Evolutionary conservation across 2,329 filamentous ascomycete species (phyloP), one percentile per base, ranked within the genome.

Genomic region (Epichloe sp.): DNA sequence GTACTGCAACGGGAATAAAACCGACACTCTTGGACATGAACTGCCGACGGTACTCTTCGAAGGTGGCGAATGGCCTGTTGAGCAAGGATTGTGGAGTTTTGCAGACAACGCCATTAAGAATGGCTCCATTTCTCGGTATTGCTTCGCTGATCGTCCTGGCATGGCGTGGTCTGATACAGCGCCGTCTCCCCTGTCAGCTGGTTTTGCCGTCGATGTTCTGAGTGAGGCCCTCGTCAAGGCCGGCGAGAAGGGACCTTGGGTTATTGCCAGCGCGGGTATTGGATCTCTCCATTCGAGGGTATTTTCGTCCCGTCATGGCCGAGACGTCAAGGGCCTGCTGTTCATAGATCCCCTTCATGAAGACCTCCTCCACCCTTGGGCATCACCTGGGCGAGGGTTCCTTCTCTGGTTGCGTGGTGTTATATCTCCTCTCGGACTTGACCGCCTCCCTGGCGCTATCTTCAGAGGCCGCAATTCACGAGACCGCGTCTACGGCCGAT

Each of bases 61-160:
- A 64, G 88, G 82, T 3, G 90, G 88, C 17, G 87, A 94, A 60
- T 72, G 78, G 21, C 83, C 91, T 0, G 83, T 88, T 15, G 89
- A 95, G 64, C 73, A 86, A 58, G 81, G 84, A 6, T 75, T 98
- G 51, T 85, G 89, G 70, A 78, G 83, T 50, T 88, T 95, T 70
- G 86, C 88, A 11, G 80, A 89, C 53, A 75, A 82, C 51, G 82
- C 86, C 1, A 73, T 89, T 56, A 74, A 80, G 56, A 93, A 93
- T 60, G 87, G 88, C 40, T 86, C 85, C 44, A 93, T 98, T 59
- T 73, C 75, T 51, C 82, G 91, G 53, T 97, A 95, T 71, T 98
- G 93, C 74, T 96, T 95, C 67, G 90, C 88, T 64, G 93, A 98
- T 64, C 85, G 93, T 21, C 93, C 93, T 1, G 93, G 93, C 1